Conservation (phyloP, 257 asterid genomes). For the Gentiana macrophylla region DNA sequence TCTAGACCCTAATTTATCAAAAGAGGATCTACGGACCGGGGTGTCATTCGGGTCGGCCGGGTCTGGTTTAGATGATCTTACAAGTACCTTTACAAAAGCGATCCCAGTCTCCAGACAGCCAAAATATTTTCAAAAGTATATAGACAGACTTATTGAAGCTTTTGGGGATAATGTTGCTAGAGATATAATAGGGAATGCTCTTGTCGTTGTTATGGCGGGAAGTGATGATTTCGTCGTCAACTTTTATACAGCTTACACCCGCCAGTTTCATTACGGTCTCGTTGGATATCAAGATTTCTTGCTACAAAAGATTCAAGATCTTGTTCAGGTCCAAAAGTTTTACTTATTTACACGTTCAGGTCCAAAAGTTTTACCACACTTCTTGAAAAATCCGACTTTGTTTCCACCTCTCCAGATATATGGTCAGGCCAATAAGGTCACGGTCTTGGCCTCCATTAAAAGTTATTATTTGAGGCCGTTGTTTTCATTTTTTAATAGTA, state of each 20-base stretch:
- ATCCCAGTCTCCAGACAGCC: conserved; percentile 15
- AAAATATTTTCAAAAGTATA: conserved; percentile 4
- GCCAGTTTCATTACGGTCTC: conserved; percentile 4
- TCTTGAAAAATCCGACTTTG: background rate
- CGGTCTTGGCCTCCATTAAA: too few relatives aligned
- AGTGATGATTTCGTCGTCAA: conserved; percentile 13
- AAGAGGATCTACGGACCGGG: conserved; percentile 12
- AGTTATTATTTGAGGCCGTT: too few relatives aligned
- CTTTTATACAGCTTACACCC: conserved; percentile 4
- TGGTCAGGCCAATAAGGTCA: background rate
- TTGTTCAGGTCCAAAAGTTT: conserved; percentile 8
- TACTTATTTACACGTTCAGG: background rate
- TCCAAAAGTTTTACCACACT: background rate
- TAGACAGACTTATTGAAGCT: background rate
- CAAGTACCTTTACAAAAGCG: conserved; percentile 3
- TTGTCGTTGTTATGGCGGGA: conserved; percentile 11
- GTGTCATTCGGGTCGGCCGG: conserved; percentile 26
- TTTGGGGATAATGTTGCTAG: conserved; percentile 9
- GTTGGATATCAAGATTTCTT: conserved; percentile 15
- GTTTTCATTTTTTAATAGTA: background rate
- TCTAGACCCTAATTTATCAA: conserved; percentile 4
- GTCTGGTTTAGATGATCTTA: conserved; percentile 20
- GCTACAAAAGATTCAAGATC: conserved; percentile 7
- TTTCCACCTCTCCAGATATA: background rate
- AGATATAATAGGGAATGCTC: conserved; percentile 8